Conservation (phyloP, 805 yeast genomes). For the Millerozyma miso region DNA sequence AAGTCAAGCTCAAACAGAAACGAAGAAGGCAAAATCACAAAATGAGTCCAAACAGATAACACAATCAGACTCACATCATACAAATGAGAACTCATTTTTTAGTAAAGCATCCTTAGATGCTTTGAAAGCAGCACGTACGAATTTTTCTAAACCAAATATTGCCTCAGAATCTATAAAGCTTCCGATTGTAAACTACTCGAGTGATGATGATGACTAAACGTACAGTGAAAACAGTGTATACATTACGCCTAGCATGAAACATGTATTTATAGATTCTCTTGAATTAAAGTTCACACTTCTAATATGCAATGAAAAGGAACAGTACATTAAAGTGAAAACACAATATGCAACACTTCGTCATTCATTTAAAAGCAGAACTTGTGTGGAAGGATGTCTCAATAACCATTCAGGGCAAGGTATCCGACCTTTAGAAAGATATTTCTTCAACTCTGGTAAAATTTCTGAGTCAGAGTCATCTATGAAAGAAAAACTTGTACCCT, state of each 20-base stretch:
- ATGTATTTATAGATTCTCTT: no score
- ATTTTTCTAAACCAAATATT: constrained; percentile 2
- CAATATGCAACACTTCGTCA: constrained; percentile 3
- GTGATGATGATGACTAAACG: constrained; percentile 25
- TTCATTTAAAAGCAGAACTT: constrained; percentile 11
- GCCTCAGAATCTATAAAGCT: background rate
- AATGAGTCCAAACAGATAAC: constrained; percentile 6
- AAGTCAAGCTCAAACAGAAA: constrained; percentile 8
- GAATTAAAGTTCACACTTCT: no score
- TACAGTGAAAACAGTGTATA: no score
- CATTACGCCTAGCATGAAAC: no score
- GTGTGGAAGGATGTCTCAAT: constrained; percentile 11
- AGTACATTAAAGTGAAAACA: background rate
- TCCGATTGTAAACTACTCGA: constrained; percentile 23
- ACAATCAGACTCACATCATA: constrained; percentile 1
- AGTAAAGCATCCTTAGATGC: constrained; percentile 10
- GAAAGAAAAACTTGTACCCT: constrained; percentile 74
- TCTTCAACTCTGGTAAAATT: constrained; percentile 47
- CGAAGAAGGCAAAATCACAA: constrained; percentile 11
- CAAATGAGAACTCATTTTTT: constrained; percentile 7
- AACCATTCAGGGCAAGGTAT: constrained; percentile 17
- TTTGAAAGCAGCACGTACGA: constrained; percentile 6
- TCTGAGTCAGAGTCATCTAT: constrained; percentile 54
- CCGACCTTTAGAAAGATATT: constrained; percentile 40
- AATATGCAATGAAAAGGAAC: no score